Percentiles rank a stretch among this genome's conserved stretches.
Evolutionary conservation across 768 basidiomycete species (phyloP).

Genomic region (Gyrodon lividus): DNA sequence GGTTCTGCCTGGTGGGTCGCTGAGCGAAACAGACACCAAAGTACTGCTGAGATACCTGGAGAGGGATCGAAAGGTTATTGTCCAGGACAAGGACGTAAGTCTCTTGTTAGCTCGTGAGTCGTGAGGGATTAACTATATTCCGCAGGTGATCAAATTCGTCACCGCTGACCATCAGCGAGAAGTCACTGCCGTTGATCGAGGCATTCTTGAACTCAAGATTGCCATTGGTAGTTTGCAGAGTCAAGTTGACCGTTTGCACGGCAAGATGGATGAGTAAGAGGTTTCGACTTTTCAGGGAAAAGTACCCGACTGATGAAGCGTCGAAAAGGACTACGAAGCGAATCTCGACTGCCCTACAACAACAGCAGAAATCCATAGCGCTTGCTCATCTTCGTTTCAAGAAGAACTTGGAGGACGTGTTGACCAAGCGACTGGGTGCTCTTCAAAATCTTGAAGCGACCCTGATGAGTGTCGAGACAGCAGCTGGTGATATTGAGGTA

Average conservation of each 20-base stretch:
- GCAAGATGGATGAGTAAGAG: slow-evolving; percentile 70
- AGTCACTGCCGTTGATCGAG: slow-evolving; percentile 78
- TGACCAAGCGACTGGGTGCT: slow-evolving; percentile 72
- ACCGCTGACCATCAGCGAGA: slow-evolving; percentile 33
- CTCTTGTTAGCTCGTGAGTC: not conserved
- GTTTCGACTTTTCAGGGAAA: not conserved
- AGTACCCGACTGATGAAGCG: not conserved
- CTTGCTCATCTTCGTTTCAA: slow-evolving; percentile 75
- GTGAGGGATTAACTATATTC: slow-evolving; percentile 1
- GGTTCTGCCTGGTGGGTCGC: slow-evolving; percentile 39
- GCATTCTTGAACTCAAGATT: slow-evolving; percentile 76
- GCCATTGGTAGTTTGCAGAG: slow-evolving; percentile 65
- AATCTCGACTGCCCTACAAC: slow-evolving; percentile 61
- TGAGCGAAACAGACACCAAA: slow-evolving; percentile 64
- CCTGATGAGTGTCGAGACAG: slow-evolving; percentile 78
- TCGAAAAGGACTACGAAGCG: slow-evolving; percentile 59
- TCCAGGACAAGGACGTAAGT: slow-evolving; percentile 67
- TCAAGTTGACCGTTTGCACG: slow-evolving; percentile 69
- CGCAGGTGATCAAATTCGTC: slow-evolving; percentile 81
- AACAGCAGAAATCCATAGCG: slow-evolving; percentile 72
- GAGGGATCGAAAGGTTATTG: slow-evolving; percentile 66
- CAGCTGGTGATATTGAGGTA: slow-evolving; percentile 89
- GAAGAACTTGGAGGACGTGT: slow-evolving; percentile 76
- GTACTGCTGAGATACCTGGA: slow-evolving; percentile 77
- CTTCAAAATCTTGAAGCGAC: slow-evolving; percentile 75